Conservation (phyloP, 495 filamentous ascomycete species). For the Neurospora discreta region DNA sequence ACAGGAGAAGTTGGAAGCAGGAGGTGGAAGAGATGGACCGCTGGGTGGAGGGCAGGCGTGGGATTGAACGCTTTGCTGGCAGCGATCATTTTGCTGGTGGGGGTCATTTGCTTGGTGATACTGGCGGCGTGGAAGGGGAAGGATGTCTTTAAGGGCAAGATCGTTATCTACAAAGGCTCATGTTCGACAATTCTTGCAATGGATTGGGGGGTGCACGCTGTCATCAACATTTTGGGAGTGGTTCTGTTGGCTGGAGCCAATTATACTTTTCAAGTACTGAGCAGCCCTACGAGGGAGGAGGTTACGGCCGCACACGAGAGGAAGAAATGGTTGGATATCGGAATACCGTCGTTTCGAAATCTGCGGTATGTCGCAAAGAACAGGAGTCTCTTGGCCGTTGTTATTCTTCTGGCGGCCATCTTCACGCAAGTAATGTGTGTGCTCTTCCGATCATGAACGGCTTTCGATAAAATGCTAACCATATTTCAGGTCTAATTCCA, state of each 20-base stretch:
- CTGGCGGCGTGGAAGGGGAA: conserved; percentile 19
- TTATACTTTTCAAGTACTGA: conserved; percentile 40
- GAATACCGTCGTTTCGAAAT: conserved; percentile 40
- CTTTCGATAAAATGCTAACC: background rate
- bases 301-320: conserved; percentile 35
- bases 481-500: conserved; percentile 32
- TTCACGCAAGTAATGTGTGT: conserved; percentile 29
- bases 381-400: conserved; percentile 25
- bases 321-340: conserved; percentile 43
- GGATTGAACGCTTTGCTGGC: conserved; percentile 24
- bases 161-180: conserved; percentile 23
- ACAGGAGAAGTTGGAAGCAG: background rate
- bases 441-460: no score
- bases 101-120: conserved; percentile 26
- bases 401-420: conserved; percentile 26
- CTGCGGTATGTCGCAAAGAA: conserved; percentile 26
- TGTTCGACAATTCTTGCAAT: conserved; percentile 23
- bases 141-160: conserved; percentile 14
- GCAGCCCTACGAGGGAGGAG: conserved; percentile 41
- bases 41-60: conserved; percentile 31
- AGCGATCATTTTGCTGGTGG: conserved; percentile 27
- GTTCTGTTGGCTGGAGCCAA: conserved; percentile 32
- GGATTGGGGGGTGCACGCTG: conserved; percentile 25
- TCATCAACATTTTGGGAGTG: conserved; percentile 25
- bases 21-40: conserved; percentile 12